These are phyloP conservation scores for Solanum hybrid DNA, from an alignment of 305 asterid species.

Conservation along the genomic window DNA sequence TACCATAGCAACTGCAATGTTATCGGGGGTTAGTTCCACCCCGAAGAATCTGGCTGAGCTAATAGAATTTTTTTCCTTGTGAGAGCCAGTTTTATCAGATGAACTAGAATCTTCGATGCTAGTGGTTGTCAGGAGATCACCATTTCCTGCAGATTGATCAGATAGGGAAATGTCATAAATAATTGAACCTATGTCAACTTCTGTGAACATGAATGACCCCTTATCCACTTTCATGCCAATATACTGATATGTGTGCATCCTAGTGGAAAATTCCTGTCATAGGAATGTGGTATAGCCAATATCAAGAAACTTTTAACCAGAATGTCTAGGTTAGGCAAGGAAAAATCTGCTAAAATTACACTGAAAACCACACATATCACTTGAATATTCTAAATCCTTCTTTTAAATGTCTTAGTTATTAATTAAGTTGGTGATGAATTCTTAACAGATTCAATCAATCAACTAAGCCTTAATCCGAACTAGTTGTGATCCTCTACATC, in stretches of 20 bases:
- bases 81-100: slow-evolving; percentile 29
- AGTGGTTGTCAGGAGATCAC: slow-evolving; percentile 26
- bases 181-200: neutral
- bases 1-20: slow-evolving; percentile 90
- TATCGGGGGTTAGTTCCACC: slow-evolving; percentile 78
- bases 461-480: neutral
- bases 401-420: neutral
- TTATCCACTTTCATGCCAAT: neutral
- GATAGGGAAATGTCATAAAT: neutral
- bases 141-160: slow-evolving; percentile 43
- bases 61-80: slow-evolving; percentile 39
- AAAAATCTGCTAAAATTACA: neutral
- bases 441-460: neutral
- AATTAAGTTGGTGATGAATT: neutral
- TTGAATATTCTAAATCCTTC: neutral
- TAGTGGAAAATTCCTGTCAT: neutral
- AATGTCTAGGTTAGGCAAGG: neutral
- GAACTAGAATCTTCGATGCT: slow-evolving; percentile 35
- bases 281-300: neutral
- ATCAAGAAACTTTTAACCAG: neutral
- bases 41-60: slow-evolving; percentile 50
- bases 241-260: neutral
- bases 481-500: neutral
- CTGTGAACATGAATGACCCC: neutral
- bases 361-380: neutral